Base-by-base conservation (phyloP, 805 yeast genomes). In the Myxozyma neotropica region DNA sequence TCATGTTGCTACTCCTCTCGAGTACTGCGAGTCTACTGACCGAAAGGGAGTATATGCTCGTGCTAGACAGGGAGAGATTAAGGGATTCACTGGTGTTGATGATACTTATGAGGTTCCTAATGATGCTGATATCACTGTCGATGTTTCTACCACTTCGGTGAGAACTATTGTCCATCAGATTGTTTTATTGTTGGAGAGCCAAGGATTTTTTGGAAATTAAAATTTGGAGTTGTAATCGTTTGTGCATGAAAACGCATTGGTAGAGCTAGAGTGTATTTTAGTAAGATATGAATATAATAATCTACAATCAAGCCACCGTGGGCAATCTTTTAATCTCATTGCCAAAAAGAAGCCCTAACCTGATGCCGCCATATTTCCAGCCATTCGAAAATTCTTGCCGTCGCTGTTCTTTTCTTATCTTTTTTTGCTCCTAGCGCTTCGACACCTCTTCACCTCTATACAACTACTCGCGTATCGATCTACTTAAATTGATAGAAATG, bases 101-200 rank as follows among this genome's bases (percentile, higher is more conserved):
- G 75, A 77, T 45, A 75, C 74, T n/a, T 82, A 78, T 69, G 78
- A 77, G 61, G 71, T 77, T 49, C 81, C 84, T 23, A 74, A 75
- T 35, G 75, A 79, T 47, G 82, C 88, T 45, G 88, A 85, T 61
- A 77, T 89, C 63, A 76, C 78, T 48, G 80, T 85, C 27, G 84
- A 81, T 63, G 71, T 82, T 49, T 77, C 80, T 45, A 80, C 81
- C 61, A 80, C 80, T 47, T 80, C 84, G 43, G 83, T 88, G 57
- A 78, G 86, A 58, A 80, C 89, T 46, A 87, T 89, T 58, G 88
- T 90, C 57, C 89, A 84, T 71, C 85, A 86, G 73, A 82, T 88
- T 65, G 86, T 88, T 36, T 76, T 84, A 61, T 80, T 85, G 72
- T 81, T 92, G 68, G 90, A 88, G 74, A 84, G 86, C 69, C 89